Evolutionary conservation across 305 asterid genomes (phyloP).

Genomic region (Stenogyne calaminthoides): DNA sequence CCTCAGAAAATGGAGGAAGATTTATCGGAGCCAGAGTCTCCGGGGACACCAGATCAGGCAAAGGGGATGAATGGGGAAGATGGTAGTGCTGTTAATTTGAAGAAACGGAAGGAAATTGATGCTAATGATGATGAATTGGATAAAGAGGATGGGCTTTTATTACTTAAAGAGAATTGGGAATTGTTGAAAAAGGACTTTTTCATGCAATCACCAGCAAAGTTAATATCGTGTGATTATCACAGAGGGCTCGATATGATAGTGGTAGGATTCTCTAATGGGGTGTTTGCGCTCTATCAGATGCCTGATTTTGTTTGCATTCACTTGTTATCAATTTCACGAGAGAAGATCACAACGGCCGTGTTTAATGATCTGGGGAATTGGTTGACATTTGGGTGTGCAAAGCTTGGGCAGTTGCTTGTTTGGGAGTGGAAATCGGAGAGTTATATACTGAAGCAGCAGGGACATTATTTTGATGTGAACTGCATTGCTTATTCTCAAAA

Average conservation of each 20-base stretch:
- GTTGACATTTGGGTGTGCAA: constrained; percentile 92
- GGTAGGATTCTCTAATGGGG: constrained; percentile 92
- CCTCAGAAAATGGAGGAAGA: constrained; percentile 39
- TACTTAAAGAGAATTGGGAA: constrained; percentile 71
- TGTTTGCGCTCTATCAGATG: constrained; percentile 92
- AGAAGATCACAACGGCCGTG: constrained; percentile 80
- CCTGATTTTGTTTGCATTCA: constrained; percentile 92
- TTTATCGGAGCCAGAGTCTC: constrained; percentile 74
- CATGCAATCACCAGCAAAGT: constrained; percentile 81
- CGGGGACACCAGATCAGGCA: constrained; percentile 72
- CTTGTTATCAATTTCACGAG: constrained; percentile 76
- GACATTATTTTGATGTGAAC: constrained; percentile 96
- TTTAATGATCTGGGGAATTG: constrained; percentile 95
- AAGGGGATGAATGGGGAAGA: constrained; percentile 42
- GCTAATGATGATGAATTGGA: constrained; percentile 42
- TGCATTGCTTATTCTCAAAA: constrained; percentile 90
- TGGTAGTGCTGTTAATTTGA: constrained; percentile 28
- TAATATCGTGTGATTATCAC: constrained; percentile 83
- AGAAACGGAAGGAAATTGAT: constrained; percentile 65
- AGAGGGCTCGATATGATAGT: constrained; percentile 86
- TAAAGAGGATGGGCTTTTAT: constrained; percentile 39
- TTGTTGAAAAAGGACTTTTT: constrained; percentile 76
- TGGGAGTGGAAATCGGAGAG: constrained; percentile 99
- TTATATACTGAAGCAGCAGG: constrained; percentile 94
- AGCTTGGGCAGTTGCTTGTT: constrained; percentile 96